Percentiles rank a stretch among this genome's conserved stretches.
Conservation (phyloP, 257 asterid genomes). For the Capsicum baccatum region DNA sequence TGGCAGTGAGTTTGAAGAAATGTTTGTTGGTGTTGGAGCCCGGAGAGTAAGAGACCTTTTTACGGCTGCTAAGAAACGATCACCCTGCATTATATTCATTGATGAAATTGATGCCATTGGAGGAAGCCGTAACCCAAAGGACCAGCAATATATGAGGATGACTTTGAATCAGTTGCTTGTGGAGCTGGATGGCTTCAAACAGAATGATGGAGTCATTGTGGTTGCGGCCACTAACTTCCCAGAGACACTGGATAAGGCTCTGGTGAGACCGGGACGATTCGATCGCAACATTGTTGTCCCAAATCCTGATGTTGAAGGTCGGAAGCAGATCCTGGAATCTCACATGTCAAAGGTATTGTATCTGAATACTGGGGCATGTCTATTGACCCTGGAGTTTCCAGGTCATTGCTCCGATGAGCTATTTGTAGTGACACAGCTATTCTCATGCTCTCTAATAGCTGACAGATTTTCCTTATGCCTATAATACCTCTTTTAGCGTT, state of each 20-base stretch:
- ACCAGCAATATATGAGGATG: slow-evolving; percentile 94
- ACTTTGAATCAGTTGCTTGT: slow-evolving; percentile 94
- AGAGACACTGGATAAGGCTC: slow-evolving; percentile 90
- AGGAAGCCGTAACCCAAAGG: slow-evolving; percentile 89
- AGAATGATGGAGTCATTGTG: slow-evolving; percentile 90
- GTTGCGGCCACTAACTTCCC: slow-evolving; percentile 96
- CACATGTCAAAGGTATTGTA: slow-evolving; percentile 90
- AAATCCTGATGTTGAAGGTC: slow-evolving; percentile 96
- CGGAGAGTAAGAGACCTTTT: slow-evolving; percentile 94
- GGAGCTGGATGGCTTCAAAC: slow-evolving; percentile 96
- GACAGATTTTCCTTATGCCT: background rate
- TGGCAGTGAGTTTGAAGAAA: slow-evolving; percentile 97
- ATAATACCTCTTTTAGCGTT: background rate
- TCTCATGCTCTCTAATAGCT: slow-evolving; percentile 6
- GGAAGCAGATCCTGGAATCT: slow-evolving; percentile 90
- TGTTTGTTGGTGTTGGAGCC: slow-evolving; percentile 99
- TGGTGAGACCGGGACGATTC: slow-evolving; percentile 93
- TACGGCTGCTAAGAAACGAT: slow-evolving; percentile 91
- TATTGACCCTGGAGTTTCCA: background rate
- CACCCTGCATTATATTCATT: slow-evolving; percentile 88
- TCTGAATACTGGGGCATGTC: background rate
- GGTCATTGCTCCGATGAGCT: background rate
- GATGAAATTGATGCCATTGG: slow-evolving; percentile 98
- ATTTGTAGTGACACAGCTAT: background rate
- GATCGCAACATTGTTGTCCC: slow-evolving; percentile 95